phyloP scores from a whole-genome alignment of 75 land plant species.

The Cryptomeria japonica region DNA sequence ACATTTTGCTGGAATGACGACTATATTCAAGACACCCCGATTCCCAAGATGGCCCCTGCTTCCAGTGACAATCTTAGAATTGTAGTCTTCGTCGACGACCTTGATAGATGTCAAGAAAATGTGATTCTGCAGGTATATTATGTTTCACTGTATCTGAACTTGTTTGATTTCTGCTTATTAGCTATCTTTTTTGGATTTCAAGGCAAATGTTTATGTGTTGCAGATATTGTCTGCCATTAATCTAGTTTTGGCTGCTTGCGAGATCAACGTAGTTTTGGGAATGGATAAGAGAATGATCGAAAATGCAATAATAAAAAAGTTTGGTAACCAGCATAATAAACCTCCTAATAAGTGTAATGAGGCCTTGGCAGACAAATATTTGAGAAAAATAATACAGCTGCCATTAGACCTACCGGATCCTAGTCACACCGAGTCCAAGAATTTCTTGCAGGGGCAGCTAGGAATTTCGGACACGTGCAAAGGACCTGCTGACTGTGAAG shows the following conservation, averaged over 20 bases:
- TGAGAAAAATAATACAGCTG: not conserved
- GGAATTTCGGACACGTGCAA: not conserved
- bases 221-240: not conserved
- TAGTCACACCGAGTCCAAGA: not conserved
- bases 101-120: not conserved
- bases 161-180: not conserved
- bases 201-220: not conserved
- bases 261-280: not conserved
- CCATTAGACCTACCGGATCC: not conserved
- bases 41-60: not conserved
- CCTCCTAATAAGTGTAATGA: not conserved
- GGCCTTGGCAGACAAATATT: constrained; percentile 1
- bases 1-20: not conserved
- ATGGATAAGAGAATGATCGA: not conserved
- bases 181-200: not conserved
- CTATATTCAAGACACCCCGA: not conserved
- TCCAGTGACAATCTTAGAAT: not conserved
- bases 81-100: not conserved
- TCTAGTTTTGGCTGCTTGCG: constrained; percentile 3
- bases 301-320: not conserved
- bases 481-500: not conserved
- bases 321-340: not conserved
- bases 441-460: not conserved
- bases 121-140: not conserved
- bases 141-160: not conserved